Evolutionary conservation across 1,284 basidiomycete species (phyloP), one percentile per base, ranked within the genome.

Genomic region (Lentinula novae-zelandiae): DNA sequence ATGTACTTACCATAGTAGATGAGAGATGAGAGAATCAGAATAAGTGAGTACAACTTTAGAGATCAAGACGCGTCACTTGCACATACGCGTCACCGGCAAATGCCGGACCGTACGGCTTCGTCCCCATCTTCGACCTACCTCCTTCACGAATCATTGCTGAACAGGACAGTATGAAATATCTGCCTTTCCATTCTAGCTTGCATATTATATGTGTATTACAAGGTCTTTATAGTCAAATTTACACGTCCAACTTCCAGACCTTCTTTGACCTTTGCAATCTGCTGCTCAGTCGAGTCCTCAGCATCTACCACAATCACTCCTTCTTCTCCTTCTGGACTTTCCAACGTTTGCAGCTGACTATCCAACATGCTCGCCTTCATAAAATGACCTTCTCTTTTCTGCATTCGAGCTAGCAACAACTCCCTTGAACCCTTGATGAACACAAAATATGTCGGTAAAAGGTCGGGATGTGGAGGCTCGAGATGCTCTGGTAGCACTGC

Each of bases 361-460:
- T 90, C 88, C 64, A 98, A 78, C 95, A 98, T 96, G 22, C 72
- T 70, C 27, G 86, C 83, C 73, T 95, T 95, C 90, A 98, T 94
- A 67, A 93, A 97, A 73, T 98, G 96, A 0, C 86, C 87, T 64
- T 85, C 73, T 34, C 95, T 79, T 58, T 79, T 78, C 67, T 73
- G 69, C 84, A 98, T 94, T 46, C 95, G 78, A 54, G 87, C 80
- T 66, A 82, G 67, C 53, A 97, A 72, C 54, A 90, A 72, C 33
- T 87, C 82, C 46, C 78, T 75, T 20, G 81, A 72, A 2, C 94
- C 94, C 53, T 90, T 79, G 67, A 96, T 87, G 72, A 90, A 95
- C 57, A 96, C 85, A 69, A 97, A 96, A 69, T 83, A 87, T 6
- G 92, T 92, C 61, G 81, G 77, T 63, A 92, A 69, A 38, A 59